Percentiles rank a stretch among this genome's conserved stretches.
Evolutionary conservation across 306 rosid species (phyloP).

Genomic region (Cicer cuneatum): DNA sequence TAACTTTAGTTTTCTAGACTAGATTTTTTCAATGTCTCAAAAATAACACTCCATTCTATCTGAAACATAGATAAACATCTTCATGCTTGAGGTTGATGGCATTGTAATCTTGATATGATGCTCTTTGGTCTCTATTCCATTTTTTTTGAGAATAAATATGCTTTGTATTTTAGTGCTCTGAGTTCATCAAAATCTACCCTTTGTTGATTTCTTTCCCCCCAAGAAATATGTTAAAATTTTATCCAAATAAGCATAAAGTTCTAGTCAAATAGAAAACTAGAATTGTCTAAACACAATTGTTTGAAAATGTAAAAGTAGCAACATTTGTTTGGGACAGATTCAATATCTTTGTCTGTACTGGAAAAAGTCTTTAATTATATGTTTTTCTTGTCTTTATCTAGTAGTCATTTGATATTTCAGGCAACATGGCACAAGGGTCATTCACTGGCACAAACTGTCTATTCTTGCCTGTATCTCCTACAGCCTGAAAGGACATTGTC

Average conservation of each 20-base stretch:
- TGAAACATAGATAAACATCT: background rate
- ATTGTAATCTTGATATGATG: constrained; percentile 7
- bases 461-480: constrained; percentile 94
- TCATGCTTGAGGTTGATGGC: constrained; percentile 1
- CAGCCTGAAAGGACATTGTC: constrained; percentile 86
- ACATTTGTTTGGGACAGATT: background rate
- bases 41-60: background rate
- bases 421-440: constrained; percentile 99
- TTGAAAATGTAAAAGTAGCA: constrained; percentile 8
- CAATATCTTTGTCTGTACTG: constrained; percentile 4
- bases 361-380: background rate
- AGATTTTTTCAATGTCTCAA: constrained; percentile 2
- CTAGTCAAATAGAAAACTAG: constrained; percentile 8
- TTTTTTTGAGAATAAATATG: background rate
- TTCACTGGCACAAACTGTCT: constrained; percentile 95
- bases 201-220: constrained; percentile 3
- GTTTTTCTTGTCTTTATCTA: constrained; percentile 44
- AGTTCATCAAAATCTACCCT: constrained; percentile 5
- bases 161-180: constrained; percentile 14
- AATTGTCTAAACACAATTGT: constrained; percentile 15
- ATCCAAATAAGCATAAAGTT: constrained; percentile 22
- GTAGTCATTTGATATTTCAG: constrained; percentile 60
- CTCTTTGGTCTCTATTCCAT: background rate
- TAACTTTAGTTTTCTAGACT: constrained; percentile 15
- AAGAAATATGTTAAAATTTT: constrained; percentile 6